Evolutionary conservation across 2,329 filamentous ascomycete genomes (phyloP), one percentile per base, ranked within the genome.

Genomic region (Fusarium bactridioides): DNA sequence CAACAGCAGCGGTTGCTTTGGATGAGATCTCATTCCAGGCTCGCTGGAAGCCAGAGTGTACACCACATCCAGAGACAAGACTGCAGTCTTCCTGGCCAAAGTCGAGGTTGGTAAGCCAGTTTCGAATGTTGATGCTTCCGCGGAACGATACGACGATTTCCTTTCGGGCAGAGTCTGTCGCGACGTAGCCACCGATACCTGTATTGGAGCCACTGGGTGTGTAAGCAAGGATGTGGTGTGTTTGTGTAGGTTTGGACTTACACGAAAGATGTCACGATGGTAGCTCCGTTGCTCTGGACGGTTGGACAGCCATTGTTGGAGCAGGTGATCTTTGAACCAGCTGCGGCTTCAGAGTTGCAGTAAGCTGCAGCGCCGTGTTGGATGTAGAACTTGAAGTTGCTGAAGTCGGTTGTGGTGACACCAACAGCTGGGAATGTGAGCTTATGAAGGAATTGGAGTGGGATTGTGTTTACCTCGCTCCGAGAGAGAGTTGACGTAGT

Each of bases 141-240:
- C 89, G 87, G 80, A 91, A 84, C 37, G 88, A 84, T 45, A 91
- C 78, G 53, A 92, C 87, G 66, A 93, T 89, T 64, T 88, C 82
- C 61, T 83, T 74, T 70, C 83, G 84, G 29, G 77, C 78, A 23
- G 81, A 70, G 77, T 91, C 89, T 27, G 84, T 80, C 31, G 85
- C 84, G 27, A 90, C 82, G 64, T 87, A 87, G 63, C 86, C 88
- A 40, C 84, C 79, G 48, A 86, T 82, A 64, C 86, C 86, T 6
- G 86, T 84, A 31, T 75, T 37, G 15, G 67, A 51, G 11, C 83
- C 85, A 29, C 84, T 87, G 53, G 37, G 66, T 63, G 77, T 74
- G 27, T 77, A 10, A 67, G 76, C 55, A 10, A 50, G 48, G 23
- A 69, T 11, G 10, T 29, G 41, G n/a, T 38, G 9, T 18, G 29